These are phyloP conservation scores for Aureobasidium vineae DNA, from an alignment of 2,329 filamentous ascomycete genomes.

Conservation along the genomic window DNA sequence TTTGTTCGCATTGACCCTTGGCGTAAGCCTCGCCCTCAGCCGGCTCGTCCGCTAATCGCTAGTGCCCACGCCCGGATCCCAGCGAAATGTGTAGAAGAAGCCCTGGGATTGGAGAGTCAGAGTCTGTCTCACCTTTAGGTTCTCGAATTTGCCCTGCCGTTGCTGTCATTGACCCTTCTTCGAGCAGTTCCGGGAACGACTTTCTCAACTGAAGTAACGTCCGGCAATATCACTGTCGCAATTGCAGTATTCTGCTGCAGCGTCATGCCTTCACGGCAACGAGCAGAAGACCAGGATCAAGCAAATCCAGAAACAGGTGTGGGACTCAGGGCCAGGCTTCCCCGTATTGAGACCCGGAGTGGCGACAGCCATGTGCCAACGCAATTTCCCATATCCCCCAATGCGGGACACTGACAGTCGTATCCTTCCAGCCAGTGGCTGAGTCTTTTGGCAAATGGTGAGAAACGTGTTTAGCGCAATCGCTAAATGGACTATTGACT, in stretches of 20 bases:
- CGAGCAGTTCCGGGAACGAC: conserved; percentile 1
- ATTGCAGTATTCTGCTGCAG: background rate
- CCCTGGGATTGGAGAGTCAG: conserved; percentile 1
- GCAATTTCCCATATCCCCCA: conserved; percentile 25
- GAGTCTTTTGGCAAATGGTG: background rate
- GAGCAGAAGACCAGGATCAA: background rate
- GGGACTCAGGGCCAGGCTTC: conserved; percentile 5
- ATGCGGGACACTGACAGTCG: conserved; percentile 13
- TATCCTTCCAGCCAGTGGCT: conserved; percentile 18
- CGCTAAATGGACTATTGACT: conserved; percentile 17
- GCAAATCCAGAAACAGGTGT: background rate
- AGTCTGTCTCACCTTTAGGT: conserved; percentile 12
- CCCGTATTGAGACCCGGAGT: conserved; percentile 8
- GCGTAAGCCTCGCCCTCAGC: conserved; percentile 11
- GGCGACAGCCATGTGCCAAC: conserved; percentile 5
- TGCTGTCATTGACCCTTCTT: conserved; percentile 4
- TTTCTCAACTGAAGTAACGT: conserved; percentile 12
- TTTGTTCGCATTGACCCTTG: conserved; percentile 14
- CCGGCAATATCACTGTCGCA: conserved; percentile 10
- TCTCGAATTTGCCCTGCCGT: conserved; percentile 17
- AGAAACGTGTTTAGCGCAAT: conserved; percentile 15
- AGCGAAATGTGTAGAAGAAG: conserved; percentile 18
- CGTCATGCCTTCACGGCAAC: background rate
- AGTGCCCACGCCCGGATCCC: conserved; percentile 17
- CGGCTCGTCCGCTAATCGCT: conserved; percentile 17